Percentiles rank a stretch among this genome's conserved stretches.
Evolutionary conservation across 352 stramenopile genomes (phyloP).

Genomic region (Phytophthora uliginosa): DNA sequence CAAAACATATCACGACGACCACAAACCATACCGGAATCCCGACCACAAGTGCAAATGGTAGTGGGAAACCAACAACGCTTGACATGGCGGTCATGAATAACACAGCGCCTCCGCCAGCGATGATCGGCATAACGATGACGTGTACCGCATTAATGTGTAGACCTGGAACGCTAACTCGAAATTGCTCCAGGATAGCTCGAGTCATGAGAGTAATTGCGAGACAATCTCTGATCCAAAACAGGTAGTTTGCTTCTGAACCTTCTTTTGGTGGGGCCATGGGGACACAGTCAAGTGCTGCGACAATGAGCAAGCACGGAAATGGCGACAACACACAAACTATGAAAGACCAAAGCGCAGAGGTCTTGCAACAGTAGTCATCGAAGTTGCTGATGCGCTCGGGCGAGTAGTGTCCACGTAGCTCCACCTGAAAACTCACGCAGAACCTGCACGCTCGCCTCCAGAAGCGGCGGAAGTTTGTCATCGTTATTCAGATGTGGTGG

Average conservation of each 20-base stretch:
- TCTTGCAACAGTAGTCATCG: constrained; percentile 6
- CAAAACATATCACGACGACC: constrained; percentile 30
- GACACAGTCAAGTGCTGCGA: constrained; percentile 34
- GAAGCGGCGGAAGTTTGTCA: constrained; percentile 6
- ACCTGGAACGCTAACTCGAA: constrained; percentile 14
- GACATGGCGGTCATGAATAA: constrained; percentile 27
- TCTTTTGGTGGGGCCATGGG: constrained; percentile 22
- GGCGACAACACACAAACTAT: constrained; percentile 31
- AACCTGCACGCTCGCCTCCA: constrained; percentile 19
- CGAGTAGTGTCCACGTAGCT: constrained; percentile 53
- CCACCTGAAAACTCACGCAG: constrained; percentile 34
- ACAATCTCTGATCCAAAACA: constrained; percentile 38
- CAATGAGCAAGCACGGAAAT: constrained; percentile 35
- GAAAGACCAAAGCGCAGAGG: not conserved
- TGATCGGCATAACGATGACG: constrained; percentile 6
- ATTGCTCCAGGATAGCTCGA: constrained; percentile 41
- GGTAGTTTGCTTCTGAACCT: constrained; percentile 41
- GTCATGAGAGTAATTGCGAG: constrained; percentile 42
- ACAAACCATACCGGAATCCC: constrained; percentile 30
- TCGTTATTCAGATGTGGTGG: not conserved
- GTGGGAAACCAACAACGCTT: constrained; percentile 44
- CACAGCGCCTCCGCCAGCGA: constrained; percentile 12
- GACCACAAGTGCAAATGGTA: constrained; percentile 48
- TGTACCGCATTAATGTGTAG: constrained; percentile 16
- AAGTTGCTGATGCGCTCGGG: constrained; percentile 25